These are phyloP conservation scores for Monosporascus sp. DNA, from an alignment of 2,329 filamentous ascomycete species.

Conservation along the genomic window DNA sequence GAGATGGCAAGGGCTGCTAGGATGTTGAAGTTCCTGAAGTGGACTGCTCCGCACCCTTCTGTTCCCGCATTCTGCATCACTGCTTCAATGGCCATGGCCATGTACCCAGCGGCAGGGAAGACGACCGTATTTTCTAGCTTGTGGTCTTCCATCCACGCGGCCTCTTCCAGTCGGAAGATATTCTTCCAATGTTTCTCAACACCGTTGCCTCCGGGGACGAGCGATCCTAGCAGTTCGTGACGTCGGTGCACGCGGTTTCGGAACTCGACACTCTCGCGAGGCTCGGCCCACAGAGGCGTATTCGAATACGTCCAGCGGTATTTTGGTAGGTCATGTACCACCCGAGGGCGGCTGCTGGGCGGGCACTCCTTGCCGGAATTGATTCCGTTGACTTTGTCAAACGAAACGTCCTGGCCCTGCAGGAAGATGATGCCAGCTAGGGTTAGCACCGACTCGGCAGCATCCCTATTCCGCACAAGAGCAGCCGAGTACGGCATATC, in stretches of 20 bases:
- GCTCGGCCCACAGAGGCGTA: neutral
- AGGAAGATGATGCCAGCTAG: neutral
- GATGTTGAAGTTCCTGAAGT: slow-evolving; percentile 11
- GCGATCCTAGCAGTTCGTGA: neutral
- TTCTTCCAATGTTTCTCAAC: neutral
- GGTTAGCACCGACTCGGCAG: neutral
- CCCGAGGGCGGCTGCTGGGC: neutral
- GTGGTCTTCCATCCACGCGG: neutral
- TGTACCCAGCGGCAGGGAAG: slow-evolving; percentile 1
- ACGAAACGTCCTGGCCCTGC: neutral
- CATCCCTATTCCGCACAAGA: neutral
- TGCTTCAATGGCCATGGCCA: slow-evolving; percentile 2
- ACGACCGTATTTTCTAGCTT: neutral
- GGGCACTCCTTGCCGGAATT: neutral
- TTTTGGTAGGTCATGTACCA: neutral
- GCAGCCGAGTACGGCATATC: slow-evolving; percentile 1
- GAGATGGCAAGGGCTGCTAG: slow-evolving; percentile 3
- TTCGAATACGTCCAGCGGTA: slow-evolving; percentile 1
- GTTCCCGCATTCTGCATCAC: neutral
- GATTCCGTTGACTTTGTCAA: neutral
- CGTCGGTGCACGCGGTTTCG: neutral
- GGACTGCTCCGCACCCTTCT: neutral
- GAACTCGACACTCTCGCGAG: neutral
- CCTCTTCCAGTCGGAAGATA: neutral
- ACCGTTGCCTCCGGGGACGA: neutral